Base-by-base conservation (phyloP, 2,329 filamentous ascomycete genomes). In the Setomelanomma holmii region DNA sequence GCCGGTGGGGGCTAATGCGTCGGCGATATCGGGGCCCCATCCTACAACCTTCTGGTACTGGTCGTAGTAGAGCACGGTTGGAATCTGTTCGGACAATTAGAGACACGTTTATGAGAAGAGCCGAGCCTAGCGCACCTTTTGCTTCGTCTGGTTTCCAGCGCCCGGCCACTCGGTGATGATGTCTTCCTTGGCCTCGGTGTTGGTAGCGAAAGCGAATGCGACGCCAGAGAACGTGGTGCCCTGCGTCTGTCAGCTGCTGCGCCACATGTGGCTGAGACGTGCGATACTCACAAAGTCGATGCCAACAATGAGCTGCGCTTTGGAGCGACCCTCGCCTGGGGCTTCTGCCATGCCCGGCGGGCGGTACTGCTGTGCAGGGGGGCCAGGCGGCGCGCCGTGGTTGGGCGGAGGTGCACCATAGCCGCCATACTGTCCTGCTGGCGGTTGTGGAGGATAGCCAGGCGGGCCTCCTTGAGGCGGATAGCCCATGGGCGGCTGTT, bases 1-100 rank as follows among this genome's bases (percentile, higher is more conserved):
- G 58, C 95, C 95, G 35, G 95, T 98, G 23, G 95, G 95, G 46
- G 95, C 93, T 61, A 98, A 85, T 60, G 95, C 95, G 78, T 98
- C 93, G 55, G 95, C 91, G 68, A 98, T 98, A 81, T 99, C 95
- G 51, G 93, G 93, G 57, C 95, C 95, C 95, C 95, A 99, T 67
- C 95, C 95, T n/a, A 98, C 95, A 42, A 99, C 95, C 77, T 98
- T 97, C 73, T 99, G 95, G 76, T 97, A 96, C 78, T 98, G 93
- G 74, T 99, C 95, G 74, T 99, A 99, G 81, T 99, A 99, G 55
- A 99, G 85, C n/a, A 99, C 95, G 12, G 95, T 98, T 14, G 95
- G 95, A 66, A 99, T 98, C 95, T 96, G 69, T 17, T 16, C 11
- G n/a, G 11, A 1, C 48, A 5, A 35, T 60, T 45, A 59, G 49